phyloP scores from a whole-genome alignment of 73 alveolate species.

The Effrenium voratum region DNA sequence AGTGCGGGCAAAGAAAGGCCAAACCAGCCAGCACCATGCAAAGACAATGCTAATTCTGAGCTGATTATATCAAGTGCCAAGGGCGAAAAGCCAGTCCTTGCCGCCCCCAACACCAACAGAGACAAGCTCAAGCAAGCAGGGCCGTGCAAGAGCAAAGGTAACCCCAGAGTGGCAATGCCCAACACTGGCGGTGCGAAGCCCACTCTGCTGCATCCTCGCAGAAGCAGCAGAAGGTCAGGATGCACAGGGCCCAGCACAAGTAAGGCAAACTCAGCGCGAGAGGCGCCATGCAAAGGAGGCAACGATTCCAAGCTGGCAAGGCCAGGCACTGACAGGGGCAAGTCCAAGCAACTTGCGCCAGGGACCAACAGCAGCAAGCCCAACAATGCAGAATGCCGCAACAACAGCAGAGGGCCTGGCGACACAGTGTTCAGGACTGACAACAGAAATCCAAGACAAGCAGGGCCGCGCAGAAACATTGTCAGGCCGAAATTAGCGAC shows the following conservation, averaged over 20 bases:
- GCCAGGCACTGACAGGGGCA: background rate
- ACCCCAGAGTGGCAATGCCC: too few relatives aligned
- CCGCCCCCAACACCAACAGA: too few relatives aligned
- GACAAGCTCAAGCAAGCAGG: too few relatives aligned
- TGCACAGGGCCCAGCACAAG: background rate
- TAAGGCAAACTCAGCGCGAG: background rate
- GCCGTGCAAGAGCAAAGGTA: too few relatives aligned
- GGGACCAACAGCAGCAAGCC: background rate
- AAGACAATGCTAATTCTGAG: too few relatives aligned
- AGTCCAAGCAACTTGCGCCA: background rate
- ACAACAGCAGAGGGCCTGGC: background rate
- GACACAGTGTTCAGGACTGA: background rate
- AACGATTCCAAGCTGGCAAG: background rate
- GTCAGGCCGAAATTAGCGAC: background rate
- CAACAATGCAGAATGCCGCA: background rate
- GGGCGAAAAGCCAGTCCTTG: too few relatives aligned
- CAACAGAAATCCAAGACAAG: background rate
- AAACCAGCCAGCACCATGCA: too few relatives aligned
- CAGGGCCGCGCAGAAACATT: background rate
- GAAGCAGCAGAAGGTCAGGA: background rate
- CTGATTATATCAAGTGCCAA: too few relatives aligned
- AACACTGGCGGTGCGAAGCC: too few relatives aligned
- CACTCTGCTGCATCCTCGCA: constrained; percentile 15
- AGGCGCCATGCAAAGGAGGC: background rate
- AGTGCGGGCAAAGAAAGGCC: too few relatives aligned